phyloP scores from a whole-genome alignment of 1,284 basidiomycete genomes.

The Ceratorhiza oryzae-sativae region DNA sequence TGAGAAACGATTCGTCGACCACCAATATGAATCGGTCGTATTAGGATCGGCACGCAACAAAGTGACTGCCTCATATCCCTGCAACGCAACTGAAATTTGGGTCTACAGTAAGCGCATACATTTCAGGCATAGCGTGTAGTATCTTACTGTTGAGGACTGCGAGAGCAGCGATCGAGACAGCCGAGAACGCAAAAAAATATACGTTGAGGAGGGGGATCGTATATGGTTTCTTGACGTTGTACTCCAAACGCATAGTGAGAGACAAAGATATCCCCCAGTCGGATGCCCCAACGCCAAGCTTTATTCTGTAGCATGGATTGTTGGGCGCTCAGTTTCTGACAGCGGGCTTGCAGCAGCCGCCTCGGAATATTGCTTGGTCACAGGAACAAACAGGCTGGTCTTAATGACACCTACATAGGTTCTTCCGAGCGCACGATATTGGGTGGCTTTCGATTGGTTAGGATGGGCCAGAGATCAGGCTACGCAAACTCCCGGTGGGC shows the following conservation, averaged over 20 bases:
- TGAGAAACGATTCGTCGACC: background rate
- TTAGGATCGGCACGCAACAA: constrained; percentile 11
- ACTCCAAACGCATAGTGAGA: background rate
- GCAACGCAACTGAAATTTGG: background rate
- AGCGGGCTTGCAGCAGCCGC: too few species aligned
- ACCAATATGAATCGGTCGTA: constrained; percentile 9
- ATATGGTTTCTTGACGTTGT: background rate
- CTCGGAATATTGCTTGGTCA: too few species aligned
- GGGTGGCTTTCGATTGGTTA: too few species aligned
- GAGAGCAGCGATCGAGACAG: background rate
- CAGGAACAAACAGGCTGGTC: too few species aligned
- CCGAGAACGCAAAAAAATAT: background rate
- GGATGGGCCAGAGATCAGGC: too few species aligned
- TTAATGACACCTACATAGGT: too few species aligned
- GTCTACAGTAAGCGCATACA: background rate
- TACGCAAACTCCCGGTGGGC: too few species aligned
- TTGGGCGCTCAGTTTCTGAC: too few species aligned
- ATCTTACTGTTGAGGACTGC: constrained; percentile 12
- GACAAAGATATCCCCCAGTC: background rate
- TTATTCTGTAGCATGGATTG: too few species aligned
- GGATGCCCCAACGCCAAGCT: too few species aligned
- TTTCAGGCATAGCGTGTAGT: background rate
- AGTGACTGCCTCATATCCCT: constrained; percentile 3
- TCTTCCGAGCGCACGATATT: too few species aligned
- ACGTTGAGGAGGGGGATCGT: background rate